These are phyloP conservation scores for Amanita jacksonii DNA, from an alignment of 768 basidiomycete species.

Conservation along the genomic window DNA sequence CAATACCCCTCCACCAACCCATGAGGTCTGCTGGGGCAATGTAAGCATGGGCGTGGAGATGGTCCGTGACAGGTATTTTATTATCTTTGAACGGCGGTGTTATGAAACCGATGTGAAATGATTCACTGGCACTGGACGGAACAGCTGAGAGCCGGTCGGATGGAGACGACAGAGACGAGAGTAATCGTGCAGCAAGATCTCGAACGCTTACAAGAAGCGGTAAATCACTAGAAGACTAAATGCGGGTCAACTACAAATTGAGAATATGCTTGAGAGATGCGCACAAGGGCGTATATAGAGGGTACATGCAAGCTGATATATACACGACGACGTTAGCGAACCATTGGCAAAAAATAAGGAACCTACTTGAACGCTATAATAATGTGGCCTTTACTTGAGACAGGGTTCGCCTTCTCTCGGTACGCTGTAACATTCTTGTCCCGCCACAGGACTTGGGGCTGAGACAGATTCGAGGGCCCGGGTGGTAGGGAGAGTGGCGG, in stretches of 20 bases:
- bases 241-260: constrained; percentile 6
- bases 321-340: no score
- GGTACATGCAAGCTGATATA: constrained; percentile 60
- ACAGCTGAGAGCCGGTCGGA: constrained; percentile 21
- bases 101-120: constrained; percentile 66
- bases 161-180: constrained; percentile 32
- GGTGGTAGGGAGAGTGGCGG: constrained; percentile 35
- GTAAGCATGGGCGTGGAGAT: constrained; percentile 71
- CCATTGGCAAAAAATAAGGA: no score
- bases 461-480: constrained; percentile 27
- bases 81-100: constrained; percentile 69
- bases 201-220: constrained; percentile 59
- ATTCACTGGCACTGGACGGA: constrained; percentile 21
- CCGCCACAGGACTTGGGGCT: constrained; percentile 60
- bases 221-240: constrained; percentile 64
- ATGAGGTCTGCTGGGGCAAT: constrained; percentile 52
- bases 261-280: constrained; percentile 18
- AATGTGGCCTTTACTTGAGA: constrained; percentile 66
- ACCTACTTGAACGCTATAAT: constrained; percentile 71
- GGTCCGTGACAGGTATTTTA: constrained; percentile 74
- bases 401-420: constrained; percentile 57
- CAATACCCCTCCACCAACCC: constrained; percentile 67
- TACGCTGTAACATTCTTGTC: constrained; percentile 74
- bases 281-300: constrained; percentile 63
- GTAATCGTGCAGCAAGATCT: constrained; percentile 46